Base-by-base conservation (phyloP, 768 basidiomycete genomes). In the Daedaleopsis sinensis region DNA sequence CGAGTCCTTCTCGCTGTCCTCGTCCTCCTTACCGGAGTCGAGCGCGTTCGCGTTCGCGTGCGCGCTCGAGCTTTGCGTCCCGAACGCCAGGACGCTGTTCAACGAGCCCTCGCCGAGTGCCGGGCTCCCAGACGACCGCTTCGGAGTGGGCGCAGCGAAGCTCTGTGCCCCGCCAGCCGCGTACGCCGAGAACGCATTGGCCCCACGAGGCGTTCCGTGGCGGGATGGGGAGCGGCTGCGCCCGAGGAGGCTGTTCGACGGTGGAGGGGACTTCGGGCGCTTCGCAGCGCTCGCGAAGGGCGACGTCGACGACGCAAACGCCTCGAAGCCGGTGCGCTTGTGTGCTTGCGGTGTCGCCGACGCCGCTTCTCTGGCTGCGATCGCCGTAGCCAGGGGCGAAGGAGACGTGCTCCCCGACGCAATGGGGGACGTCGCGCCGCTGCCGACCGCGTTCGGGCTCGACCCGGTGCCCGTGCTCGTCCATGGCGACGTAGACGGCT, bases 181-280 rank as follows among this genome's bases (percentile, higher is more conserved):
- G 71, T 90, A 91, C 15, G 84, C 80, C 9, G 84, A 82, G 67
- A 91, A 91, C 13, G 85, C 84, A 36, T 52, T 63, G 18, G 54
- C 35, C 13, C 63, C 60, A 44, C 75, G 80, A 2, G 82, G 71
- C 44, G 73, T 78, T 21, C 74, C 71, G 36, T 63, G 62, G 16
- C 65, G 64, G 80, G 79, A 18, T 3, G 89, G 88, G 4, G 88
- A 89, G 65, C 82, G 86, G 68, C 82, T 84, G 55, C 77, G n/a
- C n/a, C n/a, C n/a, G n/a, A n/a, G n/a, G n/a, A n/a, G n/a, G n/a
- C n/a, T 51, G 58, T 63, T 52, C 13, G 66, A 52, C 13, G 67
- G 58, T 19, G 69, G 70, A n/a, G 88, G 86, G 9, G 87, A 86
- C 66, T 87, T 88, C 47, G 85, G 68, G 53, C 80, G 78, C 44